phyloP scores from a whole-genome alignment of 164 flowering plant genomes.

The Magnolia kwangsiensis region DNA sequence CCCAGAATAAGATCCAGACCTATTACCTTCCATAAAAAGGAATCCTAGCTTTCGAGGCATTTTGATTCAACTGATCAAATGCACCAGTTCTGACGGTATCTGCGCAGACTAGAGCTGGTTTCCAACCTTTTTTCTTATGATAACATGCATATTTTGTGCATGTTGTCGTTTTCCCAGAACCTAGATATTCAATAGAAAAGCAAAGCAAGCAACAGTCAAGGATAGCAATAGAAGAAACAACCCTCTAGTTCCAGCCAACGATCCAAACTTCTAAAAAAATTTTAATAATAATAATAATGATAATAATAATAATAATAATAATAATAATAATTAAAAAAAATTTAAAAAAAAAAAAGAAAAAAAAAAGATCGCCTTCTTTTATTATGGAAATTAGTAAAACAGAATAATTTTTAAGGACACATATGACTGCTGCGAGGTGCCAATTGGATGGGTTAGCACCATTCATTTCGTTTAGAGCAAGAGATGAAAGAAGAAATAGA shows the following conservation, averaged over 20 bases:
- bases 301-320: no score
- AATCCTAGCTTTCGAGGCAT: conserved; percentile 96
- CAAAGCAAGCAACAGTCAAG: background rate
- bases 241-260: no score
- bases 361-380: no score
- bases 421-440: background rate
- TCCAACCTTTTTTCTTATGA: conserved; percentile 94
- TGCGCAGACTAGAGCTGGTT: conserved; percentile 93
- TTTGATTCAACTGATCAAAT: conserved; percentile 98
- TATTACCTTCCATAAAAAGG: conserved; percentile 93
- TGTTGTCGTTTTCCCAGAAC: conserved; percentile 95
- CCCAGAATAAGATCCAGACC: no score
- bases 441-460: background rate
- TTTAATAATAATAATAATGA: no score
- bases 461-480: background rate
- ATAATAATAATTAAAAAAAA: no score
- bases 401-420: background rate
- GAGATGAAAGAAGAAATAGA: background rate
- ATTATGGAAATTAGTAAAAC: no score
- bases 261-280: background rate
- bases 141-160: conserved; percentile 94
- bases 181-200: conserved; percentile 29
- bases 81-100: conserved; percentile 99
- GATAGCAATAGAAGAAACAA: background rate
- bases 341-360: no score